Base-by-base conservation (phyloP, 1,284 basidiomycete species). In the Tilletia setariae region DNA sequence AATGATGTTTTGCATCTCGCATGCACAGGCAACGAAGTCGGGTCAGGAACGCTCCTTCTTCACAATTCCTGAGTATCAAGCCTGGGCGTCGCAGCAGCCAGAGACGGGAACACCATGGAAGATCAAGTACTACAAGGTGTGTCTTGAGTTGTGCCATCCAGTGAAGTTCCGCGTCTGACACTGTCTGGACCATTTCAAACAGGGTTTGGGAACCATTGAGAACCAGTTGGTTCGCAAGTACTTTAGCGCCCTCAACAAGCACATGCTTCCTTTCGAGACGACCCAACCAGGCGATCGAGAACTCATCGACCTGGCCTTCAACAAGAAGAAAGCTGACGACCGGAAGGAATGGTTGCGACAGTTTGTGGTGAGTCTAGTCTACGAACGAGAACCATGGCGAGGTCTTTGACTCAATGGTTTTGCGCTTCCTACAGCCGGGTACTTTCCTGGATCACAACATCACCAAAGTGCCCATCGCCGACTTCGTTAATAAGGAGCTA, bases 291-390 rank as follows among this genome's bases (percentile, higher is more conserved):
- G 90, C 1, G 96, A 98, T 77, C 89, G 89, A 66, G 89, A 90
- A 2, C 86, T 98, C 46, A 96, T 99, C 72, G 95, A 99, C 67
- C 89, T 99, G 72, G 96, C 96, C 0, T 99, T 99, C 86, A 98
- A 93, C 86, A 99, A 98, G 88, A 98, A 98, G 86, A 98, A 96
- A 83, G 93, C 94, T 0, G 96, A 99, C 74, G 94, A 98, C 23
- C 91, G 96, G 63, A 98, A 99, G 83, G 96, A 98, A 74, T 99
- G 96, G 96, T 86, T 99, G 13, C 87, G 95, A 30, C 90, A 94
- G 75, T 96, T 94, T 85, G 93, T 61, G 56, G 56, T 61, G n/a
- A 11, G 56, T 61, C 32, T 61, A 16, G 88, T 85, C 92, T 90
- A 72, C 67, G 84, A 78, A 40, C 4, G 35, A 40, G 11, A 40